Percentiles rank a stretch among this genome's conserved stretches.
Conservation (phyloP, 306 rosid genomes). For the Corylus heterophylla region DNA sequence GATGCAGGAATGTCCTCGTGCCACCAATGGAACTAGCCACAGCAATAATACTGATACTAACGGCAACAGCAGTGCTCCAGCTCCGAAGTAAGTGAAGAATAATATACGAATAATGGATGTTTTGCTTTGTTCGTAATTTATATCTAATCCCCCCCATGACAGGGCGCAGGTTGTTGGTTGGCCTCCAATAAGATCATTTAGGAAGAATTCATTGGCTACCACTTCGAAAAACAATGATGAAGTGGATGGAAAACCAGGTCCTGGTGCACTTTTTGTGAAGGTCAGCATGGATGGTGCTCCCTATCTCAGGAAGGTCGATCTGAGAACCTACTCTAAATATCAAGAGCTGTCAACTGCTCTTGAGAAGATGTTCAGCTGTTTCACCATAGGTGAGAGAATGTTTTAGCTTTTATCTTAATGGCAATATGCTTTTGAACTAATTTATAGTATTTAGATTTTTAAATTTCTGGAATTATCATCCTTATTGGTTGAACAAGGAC, state of each 20-base stretch:
- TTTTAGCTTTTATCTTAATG: conserved; percentile 2
- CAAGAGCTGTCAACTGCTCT: conserved; percentile 91
- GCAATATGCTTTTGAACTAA: not conserved
- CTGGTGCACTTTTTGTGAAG: conserved; percentile 79
- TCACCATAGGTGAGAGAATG: conserved; percentile 67
- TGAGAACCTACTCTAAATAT: conserved; percentile 72
- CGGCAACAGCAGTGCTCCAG: conserved; percentile 59
- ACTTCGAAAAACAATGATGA: conserved; percentile 81
- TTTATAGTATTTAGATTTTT: not conserved
- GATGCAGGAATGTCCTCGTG: conserved; percentile 62
- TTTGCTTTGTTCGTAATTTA: conserved; percentile 2
- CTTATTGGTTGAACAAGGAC: not conserved
- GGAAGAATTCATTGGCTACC: conserved; percentile 80
- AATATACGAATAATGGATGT: not conserved
- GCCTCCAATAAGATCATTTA: conserved; percentile 92
- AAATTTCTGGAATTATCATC: conserved; percentile 1
- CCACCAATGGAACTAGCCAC: conserved; percentile 50
- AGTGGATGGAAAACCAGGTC: conserved; percentile 88
- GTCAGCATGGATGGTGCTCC: conserved; percentile 99
- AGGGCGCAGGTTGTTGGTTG: conserved; percentile 99
- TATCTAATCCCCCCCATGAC: conserved; percentile 22
- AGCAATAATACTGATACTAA: conserved; percentile 47
- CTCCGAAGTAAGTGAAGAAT: conserved; percentile 71
- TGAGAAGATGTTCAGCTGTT: conserved; percentile 97
- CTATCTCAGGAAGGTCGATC: conserved; percentile 92